phyloP scores from a whole-genome alignment of 495 filamentous ascomycete species.

The Penicillium egyptiacum region DNA sequence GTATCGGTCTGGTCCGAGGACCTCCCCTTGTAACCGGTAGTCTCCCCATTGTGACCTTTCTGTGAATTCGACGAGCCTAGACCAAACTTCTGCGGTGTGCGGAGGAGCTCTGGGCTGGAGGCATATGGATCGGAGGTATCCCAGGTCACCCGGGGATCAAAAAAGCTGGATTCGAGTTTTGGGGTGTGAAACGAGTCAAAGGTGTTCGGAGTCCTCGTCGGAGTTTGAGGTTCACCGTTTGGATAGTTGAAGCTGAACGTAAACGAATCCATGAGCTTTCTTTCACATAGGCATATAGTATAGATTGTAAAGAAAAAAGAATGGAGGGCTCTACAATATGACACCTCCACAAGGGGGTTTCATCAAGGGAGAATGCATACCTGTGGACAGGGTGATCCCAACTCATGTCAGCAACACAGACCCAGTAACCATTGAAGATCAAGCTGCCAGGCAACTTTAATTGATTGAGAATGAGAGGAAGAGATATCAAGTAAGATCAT shows the following conservation, averaged over 20 bases:
- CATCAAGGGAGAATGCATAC: conserved; percentile 46
- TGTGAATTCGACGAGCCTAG: conserved; percentile 34
- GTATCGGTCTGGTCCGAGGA: conserved; percentile 42
- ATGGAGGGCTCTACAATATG: conserved; percentile 3
- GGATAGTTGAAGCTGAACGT: conserved; percentile 71
- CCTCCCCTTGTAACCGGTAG: conserved; percentile 55
- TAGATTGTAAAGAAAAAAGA: conserved; percentile 5
- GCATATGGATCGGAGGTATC: conserved; percentile 54
- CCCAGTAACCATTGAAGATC: conserved; percentile 46
- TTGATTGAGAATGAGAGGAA: conserved; percentile 30
- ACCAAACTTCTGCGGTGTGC: conserved; percentile 49
- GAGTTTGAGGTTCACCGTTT: conserved; percentile 75
- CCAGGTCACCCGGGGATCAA: conserved; percentile 53
- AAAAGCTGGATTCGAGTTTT: conserved; percentile 56
- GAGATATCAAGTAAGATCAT: background rate
- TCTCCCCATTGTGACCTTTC: conserved; percentile 25
- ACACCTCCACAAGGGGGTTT: conserved; percentile 26
- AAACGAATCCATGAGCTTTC: conserved; percentile 37
- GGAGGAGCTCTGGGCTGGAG: conserved; percentile 54
- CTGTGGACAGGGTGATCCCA: conserved; percentile 72
- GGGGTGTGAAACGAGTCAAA: conserved; percentile 67
- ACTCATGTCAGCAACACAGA: conserved; percentile 62
- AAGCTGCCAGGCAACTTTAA: conserved; percentile 42
- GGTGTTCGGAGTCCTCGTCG: conserved; percentile 71
- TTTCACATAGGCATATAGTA: background rate